phyloP scores from a whole-genome alignment of 192 early-diverging fungal species.

The Podila verticillata region DNA sequence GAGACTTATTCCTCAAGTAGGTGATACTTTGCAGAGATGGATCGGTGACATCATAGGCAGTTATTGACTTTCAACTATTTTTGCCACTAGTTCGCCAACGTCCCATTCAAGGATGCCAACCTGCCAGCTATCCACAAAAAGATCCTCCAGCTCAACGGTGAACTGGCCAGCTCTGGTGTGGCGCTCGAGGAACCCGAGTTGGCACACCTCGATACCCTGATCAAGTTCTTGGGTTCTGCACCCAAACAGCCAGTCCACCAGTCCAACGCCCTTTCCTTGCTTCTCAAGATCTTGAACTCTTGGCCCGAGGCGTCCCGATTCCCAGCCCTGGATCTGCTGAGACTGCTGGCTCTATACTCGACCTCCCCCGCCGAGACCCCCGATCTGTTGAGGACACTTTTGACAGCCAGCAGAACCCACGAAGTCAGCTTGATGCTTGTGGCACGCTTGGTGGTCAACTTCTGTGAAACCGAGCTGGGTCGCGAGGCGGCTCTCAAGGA shows the following conservation, averaged over 20 bases:
- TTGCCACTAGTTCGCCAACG: conserved; percentile 51
- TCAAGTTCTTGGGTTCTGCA: conserved; percentile 53
- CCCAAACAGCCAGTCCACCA: conserved; percentile 14
- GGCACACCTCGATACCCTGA: conserved; percentile 33
- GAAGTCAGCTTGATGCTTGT: conserved; percentile 85
- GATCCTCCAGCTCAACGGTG: conserved; percentile 73
- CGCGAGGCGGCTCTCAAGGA: conserved; percentile 35
- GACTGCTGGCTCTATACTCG: conserved; percentile 70
- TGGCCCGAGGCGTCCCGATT: conserved; percentile 72
- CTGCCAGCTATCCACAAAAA: conserved; percentile 78
- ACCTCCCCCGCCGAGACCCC: conserved; percentile 56
- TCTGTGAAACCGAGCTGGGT: conserved; percentile 68
- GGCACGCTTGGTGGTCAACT: conserved; percentile 75
- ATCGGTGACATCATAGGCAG: too few species aligned
- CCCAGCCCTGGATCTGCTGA: conserved; percentile 82
- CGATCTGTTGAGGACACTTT: conserved; percentile 54
- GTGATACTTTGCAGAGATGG: too few species aligned
- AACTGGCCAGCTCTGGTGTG: conserved; percentile 42
- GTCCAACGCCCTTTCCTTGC: conserved; percentile 44
- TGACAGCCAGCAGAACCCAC: conserved; percentile 50
- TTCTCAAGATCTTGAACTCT: conserved; percentile 62
- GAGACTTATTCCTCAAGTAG: conserved; percentile 35
- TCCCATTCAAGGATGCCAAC: conserved; percentile 79
- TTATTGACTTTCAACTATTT: background rate
- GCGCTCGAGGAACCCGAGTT: conserved; percentile 24